Evolutionary conservation across 805 yeast species (phyloP).

Genomic region (Brettanomyces naardenensis): DNA sequence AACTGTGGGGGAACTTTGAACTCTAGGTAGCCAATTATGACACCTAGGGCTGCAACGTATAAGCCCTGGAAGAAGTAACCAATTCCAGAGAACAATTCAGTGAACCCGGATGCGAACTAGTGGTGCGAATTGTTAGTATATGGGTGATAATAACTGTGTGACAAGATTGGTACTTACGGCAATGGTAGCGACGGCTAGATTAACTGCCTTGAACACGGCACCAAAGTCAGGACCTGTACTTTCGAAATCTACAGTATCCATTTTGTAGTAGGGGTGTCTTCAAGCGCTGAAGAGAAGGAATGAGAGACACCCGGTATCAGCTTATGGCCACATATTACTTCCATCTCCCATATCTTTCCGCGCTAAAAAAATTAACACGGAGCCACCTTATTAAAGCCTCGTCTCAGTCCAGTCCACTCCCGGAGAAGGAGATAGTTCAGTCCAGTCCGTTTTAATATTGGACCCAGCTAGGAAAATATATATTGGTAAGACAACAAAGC

Average conservation of each 20-base stretch:
- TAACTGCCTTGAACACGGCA: slow-evolving; percentile 41
- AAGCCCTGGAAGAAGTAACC: slow-evolving; percentile 47
- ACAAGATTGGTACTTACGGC: slow-evolving; percentile 33
- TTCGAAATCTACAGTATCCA: slow-evolving; percentile 37
- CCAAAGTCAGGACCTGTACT: slow-evolving; percentile 35
- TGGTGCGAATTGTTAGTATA: no score
- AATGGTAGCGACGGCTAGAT: slow-evolving; percentile 46
- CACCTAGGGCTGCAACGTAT: slow-evolving; percentile 50
- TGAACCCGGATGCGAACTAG: slow-evolving; percentile 39
- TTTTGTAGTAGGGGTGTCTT: slow-evolving; percentile 4
- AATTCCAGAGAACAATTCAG: slow-evolving; percentile 36
- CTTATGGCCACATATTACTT: no score
- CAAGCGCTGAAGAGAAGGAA: no score
- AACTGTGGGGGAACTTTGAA: slow-evolving; percentile 49
- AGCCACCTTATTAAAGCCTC: no score
- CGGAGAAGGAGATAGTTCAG: no score
- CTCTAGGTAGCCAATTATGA: slow-evolving; percentile 39
- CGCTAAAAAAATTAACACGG: no score
- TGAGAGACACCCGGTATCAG: no score
- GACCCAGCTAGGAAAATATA: slow-evolving; percentile 1
- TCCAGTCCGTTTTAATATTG: no score
- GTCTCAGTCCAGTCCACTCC: no score
- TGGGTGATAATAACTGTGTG: no score
- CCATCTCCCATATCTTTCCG: no score
- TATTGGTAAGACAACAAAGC: background rate